Evolutionary conservation across 768 basidiomycete genomes (phyloP), one percentile per base, ranked within the genome.

Genomic region (Paxillus rubicundulus): DNA sequence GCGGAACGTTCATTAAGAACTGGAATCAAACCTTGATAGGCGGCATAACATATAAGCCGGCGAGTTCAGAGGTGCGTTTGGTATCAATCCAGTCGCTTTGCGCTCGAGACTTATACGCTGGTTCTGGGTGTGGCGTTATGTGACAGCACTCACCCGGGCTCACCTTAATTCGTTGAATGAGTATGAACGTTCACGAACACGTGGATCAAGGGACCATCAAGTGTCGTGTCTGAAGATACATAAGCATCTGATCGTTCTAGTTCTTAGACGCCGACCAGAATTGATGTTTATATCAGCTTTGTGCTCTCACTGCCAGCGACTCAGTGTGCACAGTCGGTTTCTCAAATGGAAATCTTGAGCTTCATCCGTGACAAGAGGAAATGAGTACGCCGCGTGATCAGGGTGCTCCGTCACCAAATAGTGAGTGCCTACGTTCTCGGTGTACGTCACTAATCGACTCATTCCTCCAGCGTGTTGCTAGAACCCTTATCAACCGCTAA

Each of bases 371-470:
- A 47, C 5, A 45, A 20, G 16, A 40, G 32, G 21, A 43, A 61
- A 55, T 53, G 59, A 52, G 39, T 34, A 34, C 20, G 37, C 54
- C 34, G 47, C 56, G 43, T 67, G 62, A 45, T 61, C 45, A 18
- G 30, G 21, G 14, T 27, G 30, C 43, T 30, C 30, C 18, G 17
- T 44, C 9, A 33, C 7, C 12, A 28, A 30, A n/a, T 10, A 16
- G 42, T 37, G 33, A 39, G 36, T 28, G n/a, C 24, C 45, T 37
- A 40, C 44, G 51, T 54, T 61, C 47, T 49, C 20, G 24, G 21
- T 53, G 48, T 38, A 52, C 55, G 55, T 56, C 55, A 55, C n/a
- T 51, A 43, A 14, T 17, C 39, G 36, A 52, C 61, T 61, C 56
- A 32, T 62, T 45, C 43, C 9, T 52, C 16, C 59, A 53, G 37